Base-by-base conservation (phyloP, 2,329 filamentous ascomycete genomes). In the Talaromyces sp. region DNA sequence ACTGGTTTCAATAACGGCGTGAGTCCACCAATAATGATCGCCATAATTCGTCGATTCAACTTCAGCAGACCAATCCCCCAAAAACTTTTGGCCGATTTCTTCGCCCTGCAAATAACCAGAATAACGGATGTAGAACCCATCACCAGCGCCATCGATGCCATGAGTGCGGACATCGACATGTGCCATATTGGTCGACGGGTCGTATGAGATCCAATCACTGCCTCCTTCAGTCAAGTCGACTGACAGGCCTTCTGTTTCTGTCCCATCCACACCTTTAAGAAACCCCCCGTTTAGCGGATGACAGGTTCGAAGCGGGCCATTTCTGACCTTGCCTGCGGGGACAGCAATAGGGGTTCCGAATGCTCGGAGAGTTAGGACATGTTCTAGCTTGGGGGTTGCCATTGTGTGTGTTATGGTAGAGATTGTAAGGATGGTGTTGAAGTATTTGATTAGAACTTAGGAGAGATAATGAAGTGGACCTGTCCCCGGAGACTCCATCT, bases 121-220 rank as follows among this genome's bases (percentile, higher is more conserved):
- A 29, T 51, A 51, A 51, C 22, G 25, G 13, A 51, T 51, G 2
- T 51, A 51, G 4, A 51, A 51, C 13, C 47, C 47, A 51, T 51
- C 47, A 29, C 47, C 47, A 27, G 25, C 47, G 13, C 47, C 47
- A 51, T 51, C 47, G 19, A 27, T 27, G 22, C 47, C 47, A 8
- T 51, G 47, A 51, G 47, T 51, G 22, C 47, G 47, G 5, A 51
- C 47, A 51, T 51, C 47, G 47, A 51, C 47, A 17, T 51, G 47
- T 17, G 47, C 47, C 15, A 51, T 51, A 2, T 51, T 51, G 47
- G 47, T 51, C 22, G 47, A 51, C 22, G 47, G 47, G 47, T 51
- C 47, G 47, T 51, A 51, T 27, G 47, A 51, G 5, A 51, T 51
- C 47, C 47, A 51, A 13, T 51, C 47, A 51, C 47, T 51, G 47